These are phyloP conservation scores for Zymoseptoria crescenta DNA, from an alignment of 2,329 filamentous ascomycete genomes.

Conservation along the genomic window DNA sequence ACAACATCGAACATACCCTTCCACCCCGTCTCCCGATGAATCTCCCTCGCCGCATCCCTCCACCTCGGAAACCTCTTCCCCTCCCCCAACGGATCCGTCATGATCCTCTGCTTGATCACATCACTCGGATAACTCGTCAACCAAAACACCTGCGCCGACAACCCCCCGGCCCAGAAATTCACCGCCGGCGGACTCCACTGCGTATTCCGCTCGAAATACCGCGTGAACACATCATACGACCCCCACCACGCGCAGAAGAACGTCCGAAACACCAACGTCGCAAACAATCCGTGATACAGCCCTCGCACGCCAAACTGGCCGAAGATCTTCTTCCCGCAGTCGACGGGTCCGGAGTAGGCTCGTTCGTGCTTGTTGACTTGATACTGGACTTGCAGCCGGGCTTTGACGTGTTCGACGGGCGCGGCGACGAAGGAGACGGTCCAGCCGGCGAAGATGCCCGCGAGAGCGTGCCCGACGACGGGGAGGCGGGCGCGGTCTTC, in stretches of 20 bases:
- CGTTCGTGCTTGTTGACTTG: conserved; percentile 67
- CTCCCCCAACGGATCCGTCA: conserved; percentile 85
- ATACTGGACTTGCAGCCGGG: conserved; percentile 90
- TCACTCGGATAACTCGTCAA: conserved; percentile 84
- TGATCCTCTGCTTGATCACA: conserved; percentile 82
- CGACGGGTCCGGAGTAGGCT: conserved; percentile 77
- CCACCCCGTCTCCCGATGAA: conserved; percentile 68
- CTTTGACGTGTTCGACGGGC: conserved; percentile 92
- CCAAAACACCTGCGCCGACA: conserved; percentile 94
- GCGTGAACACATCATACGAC: conserved; percentile 80
- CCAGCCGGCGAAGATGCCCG: conserved; percentile 75
- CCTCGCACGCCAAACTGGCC: conserved; percentile 64
- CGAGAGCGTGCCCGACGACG: conserved; percentile 73
- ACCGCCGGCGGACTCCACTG: conserved; percentile 66
- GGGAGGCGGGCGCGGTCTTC: conserved; percentile 51
- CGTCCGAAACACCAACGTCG: conserved; percentile 79
- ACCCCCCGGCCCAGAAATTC: conserved; percentile 95
- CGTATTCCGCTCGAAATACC: conserved; percentile 59
- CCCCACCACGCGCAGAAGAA: conserved; percentile 99
- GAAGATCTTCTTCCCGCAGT: conserved; percentile 65
- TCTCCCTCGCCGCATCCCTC: conserved; percentile 68
- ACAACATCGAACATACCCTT: conserved; percentile 42
- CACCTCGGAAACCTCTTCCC: conserved; percentile 63
- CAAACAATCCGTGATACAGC: conserved; percentile 75
- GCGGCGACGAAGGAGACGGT: conserved; percentile 91